phyloP scores from a whole-genome alignment of 495 filamentous ascomycete species.

The Terfezia boudieri region DNA sequence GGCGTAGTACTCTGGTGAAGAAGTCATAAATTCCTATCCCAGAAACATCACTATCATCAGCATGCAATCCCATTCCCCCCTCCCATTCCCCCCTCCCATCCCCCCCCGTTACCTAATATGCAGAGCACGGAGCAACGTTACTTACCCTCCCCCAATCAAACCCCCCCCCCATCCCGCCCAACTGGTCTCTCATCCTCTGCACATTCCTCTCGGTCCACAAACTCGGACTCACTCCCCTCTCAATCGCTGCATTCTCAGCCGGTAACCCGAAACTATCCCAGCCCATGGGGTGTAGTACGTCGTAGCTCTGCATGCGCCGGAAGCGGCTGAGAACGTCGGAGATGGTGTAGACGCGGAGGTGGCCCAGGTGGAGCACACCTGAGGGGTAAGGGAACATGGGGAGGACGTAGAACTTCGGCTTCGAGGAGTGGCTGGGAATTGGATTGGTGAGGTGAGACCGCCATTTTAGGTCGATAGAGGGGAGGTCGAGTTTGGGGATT shows the following conservation, averaged over 20 bases:
- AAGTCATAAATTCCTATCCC: constrained; percentile 56
- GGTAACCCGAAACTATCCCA: constrained; percentile 88
- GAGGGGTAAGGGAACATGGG: constrained; percentile 93
- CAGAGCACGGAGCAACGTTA: constrained; percentile 4
- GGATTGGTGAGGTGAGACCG: constrained; percentile 15
- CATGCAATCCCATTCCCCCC: background rate
- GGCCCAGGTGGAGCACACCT: constrained; percentile 70
- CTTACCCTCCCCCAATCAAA: constrained; percentile 69
- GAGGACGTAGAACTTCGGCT: constrained; percentile 47
- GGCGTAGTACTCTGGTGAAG: constrained; percentile 62
- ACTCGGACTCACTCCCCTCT: constrained; percentile 54
- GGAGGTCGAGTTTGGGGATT: constrained; percentile 30
- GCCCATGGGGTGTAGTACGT: constrained; percentile 71
- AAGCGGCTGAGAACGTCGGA: constrained; percentile 66
- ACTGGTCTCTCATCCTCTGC: constrained; percentile 57
- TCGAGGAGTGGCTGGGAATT: background rate
- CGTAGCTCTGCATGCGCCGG: constrained; percentile 47
- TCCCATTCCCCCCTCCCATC: no score
- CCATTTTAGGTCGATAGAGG: constrained; percentile 55
- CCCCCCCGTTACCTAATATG: background rate
- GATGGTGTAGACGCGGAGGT: constrained; percentile 76
- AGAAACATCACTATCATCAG: background rate
- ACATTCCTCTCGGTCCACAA: constrained; percentile 67
- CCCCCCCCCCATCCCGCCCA: constrained; percentile 47
- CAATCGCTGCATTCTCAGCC: constrained; percentile 85